These are phyloP conservation scores for Pseudocercospora ulei DNA, from an alignment of 2,329 filamentous ascomycete genomes.

Conservation along the genomic window DNA sequence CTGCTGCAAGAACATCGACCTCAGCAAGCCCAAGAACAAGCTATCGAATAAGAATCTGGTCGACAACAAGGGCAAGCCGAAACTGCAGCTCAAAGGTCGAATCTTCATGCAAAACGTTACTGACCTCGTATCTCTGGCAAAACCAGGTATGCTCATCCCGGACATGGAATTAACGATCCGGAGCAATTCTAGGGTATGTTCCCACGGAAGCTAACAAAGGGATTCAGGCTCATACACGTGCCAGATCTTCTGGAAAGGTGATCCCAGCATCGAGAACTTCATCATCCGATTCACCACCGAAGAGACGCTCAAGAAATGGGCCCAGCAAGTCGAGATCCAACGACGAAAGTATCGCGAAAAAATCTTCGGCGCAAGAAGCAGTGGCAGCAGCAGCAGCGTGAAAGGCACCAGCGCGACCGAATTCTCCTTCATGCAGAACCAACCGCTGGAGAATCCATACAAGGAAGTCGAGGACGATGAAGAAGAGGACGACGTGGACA, in stretches of 20 bases:
- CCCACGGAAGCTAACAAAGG: conserved; percentile 19
- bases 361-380: conserved; percentile 41
- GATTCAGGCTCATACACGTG: conserved; percentile 74
- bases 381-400: conserved; percentile 24
- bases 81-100: conserved; percentile 82
- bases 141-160: conserved; percentile 57
- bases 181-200: conserved; percentile 28
- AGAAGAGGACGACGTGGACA: conserved; percentile 44
- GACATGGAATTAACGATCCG: conserved; percentile 17
- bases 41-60: conserved; percentile 61
- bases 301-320: conserved; percentile 89
- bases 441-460: conserved; percentile 73
- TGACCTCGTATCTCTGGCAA: conserved; percentile 76
- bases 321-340: conserved; percentile 65
- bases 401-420: conserved; percentile 52
- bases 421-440: conserved; percentile 70
- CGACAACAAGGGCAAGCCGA: conserved; percentile 63
- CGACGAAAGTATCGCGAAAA: conserved; percentile 46
- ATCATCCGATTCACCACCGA: conserved; percentile 88
- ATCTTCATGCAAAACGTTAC: conserved; percentile 99
- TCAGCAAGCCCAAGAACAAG: conserved; percentile 66
- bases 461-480: conserved; percentile 51
- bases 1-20: conserved; percentile 89
- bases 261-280: conserved; percentile 91
- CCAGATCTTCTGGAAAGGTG: conserved; percentile 97